Base-by-base conservation (phyloP, 2,329 filamentous ascomycete genomes). In the Apiospora marii region DNA sequence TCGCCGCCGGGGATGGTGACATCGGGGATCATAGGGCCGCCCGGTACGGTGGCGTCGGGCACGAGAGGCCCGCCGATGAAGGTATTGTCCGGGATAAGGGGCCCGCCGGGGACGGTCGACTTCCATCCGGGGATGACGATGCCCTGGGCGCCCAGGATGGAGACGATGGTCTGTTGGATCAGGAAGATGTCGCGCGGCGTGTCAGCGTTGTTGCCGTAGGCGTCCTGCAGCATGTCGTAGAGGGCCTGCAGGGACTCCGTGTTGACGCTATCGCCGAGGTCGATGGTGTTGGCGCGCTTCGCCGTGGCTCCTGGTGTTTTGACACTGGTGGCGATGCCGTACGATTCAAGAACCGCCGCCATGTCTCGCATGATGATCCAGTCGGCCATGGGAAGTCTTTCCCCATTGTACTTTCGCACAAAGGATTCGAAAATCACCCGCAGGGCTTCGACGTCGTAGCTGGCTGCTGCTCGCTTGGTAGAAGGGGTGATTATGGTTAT, bases 21-120 rank as follows among this genome's bases (percentile, higher is more conserved):
- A 10, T 78, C 76, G 5, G 82, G 81, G 16, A 76, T 74, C 49
- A 83, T 73, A 67, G 79, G 77, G 0, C 79, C 81, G 3, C 79
- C 79, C 13, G 78, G 78, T 6, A 77, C 51, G 6, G 76, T 76
- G n/a, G 76, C 75, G 68, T 81, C 80, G 24, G 81, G 81, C 16
- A 70, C 74, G 24, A 82, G 69, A 34, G 75, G 72, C 2, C 77
- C 77, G 4, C 79, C 79, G n/a, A 78, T 77, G 10, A 77, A 61
- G 7, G 76, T 75, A 7, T 75, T 76, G 8, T 78, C 76, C 4
- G 82, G 81, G 16, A 76, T 74, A 41, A 83, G 73, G 67, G 79
- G 77, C 1, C 79, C 81, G 44, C 80, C 80, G 12, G 81, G 79
- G 71, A 80, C 70, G 37, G 69, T 51, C 34, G 67, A 16, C 44